These are phyloP conservation scores for Pharus latifolius DNA, from an alignment of 176 grass and related monocot genomes.

Conservation along the genomic window DNA sequence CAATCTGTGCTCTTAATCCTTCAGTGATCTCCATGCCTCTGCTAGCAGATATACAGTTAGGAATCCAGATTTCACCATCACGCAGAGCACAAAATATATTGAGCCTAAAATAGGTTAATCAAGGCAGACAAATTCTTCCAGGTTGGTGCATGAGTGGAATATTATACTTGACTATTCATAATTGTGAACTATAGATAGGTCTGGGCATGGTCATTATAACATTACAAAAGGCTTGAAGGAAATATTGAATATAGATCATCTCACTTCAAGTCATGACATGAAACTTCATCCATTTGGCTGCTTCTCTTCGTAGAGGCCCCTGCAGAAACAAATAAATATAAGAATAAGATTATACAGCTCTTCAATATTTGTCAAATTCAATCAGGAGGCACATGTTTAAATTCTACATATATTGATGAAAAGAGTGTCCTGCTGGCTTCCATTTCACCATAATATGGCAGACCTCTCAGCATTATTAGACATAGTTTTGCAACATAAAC, in stretches of 20 bases:
- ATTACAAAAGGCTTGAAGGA: not conserved
- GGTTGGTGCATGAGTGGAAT: not conserved
- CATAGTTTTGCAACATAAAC: not conserved
- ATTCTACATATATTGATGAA: not conserved
- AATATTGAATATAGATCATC: not conserved
- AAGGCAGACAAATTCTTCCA: not conserved
- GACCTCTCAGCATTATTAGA: no score
- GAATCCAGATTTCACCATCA: not conserved
- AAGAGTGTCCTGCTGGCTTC: not conserved
- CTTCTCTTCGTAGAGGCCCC: not conserved
- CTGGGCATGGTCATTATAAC: not conserved
- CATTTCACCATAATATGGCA: not conserved
- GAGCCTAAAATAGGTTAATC: not conserved
- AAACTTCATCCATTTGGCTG: not conserved
- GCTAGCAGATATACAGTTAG: not conserved
- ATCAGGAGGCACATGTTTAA: not conserved
- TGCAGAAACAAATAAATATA: not conserved
- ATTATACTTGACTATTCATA: not conserved
- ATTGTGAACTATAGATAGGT: not conserved
- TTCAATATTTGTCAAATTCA: not conserved
- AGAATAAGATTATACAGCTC: not conserved
- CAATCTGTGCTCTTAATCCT: constrained; percentile 38
- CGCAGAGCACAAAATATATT: not conserved
- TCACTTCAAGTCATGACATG: constrained; percentile 6
- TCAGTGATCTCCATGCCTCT: constrained; percentile 28